Percentiles rank a stretch among this genome's conserved stretches.
These are phyloP conservation scores for Neurospora sp. DNA, from an alignment of 495 filamentous ascomycete genomes.

Conservation along the genomic window DNA sequence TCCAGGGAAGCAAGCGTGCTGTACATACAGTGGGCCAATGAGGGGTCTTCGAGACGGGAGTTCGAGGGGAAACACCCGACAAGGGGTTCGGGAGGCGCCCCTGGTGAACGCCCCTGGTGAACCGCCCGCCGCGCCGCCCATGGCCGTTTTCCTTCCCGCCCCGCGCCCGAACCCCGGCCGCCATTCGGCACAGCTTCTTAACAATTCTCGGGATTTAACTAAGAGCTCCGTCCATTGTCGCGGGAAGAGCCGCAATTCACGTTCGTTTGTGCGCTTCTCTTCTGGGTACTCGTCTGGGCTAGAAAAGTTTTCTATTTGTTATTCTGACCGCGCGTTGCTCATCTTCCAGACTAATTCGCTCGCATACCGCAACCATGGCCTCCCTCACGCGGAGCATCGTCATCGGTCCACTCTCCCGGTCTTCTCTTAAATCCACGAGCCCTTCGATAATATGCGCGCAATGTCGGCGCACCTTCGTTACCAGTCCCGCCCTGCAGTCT, in stretches of 20 bases:
- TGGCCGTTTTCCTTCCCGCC: not conserved
- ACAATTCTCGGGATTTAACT: not conserved
- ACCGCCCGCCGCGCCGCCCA: not conserved
- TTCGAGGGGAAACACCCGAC: not conserved
- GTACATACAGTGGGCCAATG: not conserved
- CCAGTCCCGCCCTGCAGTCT: conserved; percentile 39
- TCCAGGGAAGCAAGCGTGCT: not conserved
- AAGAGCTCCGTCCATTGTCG: not conserved
- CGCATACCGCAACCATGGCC: conserved; percentile 5
- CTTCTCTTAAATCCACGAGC: conserved; percentile 1
- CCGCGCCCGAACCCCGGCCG: not conserved
- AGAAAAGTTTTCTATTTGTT: not conserved
- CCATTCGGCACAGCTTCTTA: not conserved
- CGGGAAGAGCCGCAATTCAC: not conserved
- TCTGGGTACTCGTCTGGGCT: no score
- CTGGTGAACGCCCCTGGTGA: not conserved
- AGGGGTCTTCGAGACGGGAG: not conserved
- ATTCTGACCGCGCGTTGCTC: not conserved
- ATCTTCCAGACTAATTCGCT: not conserved
- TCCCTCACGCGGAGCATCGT: conserved; percentile 6
- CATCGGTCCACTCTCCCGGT: not conserved
- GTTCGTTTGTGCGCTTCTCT: not conserved
- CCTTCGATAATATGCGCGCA: conserved; percentile 28
- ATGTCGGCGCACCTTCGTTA: conserved; percentile 43
- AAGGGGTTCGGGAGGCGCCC: not conserved